Evolutionary conservation across 495 filamentous ascomycete species (phyloP).

Genomic region (Podospora pseudocomata): DNA sequence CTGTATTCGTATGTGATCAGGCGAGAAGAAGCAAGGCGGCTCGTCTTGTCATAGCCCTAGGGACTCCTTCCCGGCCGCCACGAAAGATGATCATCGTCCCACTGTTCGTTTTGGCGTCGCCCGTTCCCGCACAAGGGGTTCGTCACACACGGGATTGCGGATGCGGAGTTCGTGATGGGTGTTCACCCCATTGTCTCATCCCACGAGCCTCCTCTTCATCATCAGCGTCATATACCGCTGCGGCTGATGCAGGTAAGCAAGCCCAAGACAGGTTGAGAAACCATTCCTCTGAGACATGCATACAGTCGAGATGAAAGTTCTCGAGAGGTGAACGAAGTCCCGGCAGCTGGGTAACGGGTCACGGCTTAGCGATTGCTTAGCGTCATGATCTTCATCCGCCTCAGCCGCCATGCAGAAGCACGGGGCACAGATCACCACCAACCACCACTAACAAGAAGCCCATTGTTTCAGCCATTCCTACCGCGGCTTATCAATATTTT

Average conservation of each 20-base stretch:
- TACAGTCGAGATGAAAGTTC: constrained; percentile 1
- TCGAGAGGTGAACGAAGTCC: background rate
- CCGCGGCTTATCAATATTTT: constrained; percentile 6
- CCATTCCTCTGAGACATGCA: background rate
- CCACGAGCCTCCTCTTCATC: background rate
- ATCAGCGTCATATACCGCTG: background rate
- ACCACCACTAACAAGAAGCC: background rate
- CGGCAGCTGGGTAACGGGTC: constrained; percentile 5
- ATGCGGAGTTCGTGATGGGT: background rate
- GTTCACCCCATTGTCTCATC: background rate
- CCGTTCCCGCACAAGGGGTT: background rate
- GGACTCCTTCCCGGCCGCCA: background rate
- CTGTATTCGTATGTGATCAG: background rate
- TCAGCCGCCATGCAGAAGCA: constrained; percentile 23
- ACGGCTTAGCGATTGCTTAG: constrained; percentile 8
- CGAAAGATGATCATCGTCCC: background rate
- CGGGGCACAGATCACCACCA: background rate
- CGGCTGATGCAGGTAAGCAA: background rate
- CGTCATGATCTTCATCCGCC: constrained; percentile 24
- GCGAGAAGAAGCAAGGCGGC: background rate
- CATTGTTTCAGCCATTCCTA: constrained; percentile 19
- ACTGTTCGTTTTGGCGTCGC: background rate
- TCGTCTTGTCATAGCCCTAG: background rate
- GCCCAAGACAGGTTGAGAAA: background rate
- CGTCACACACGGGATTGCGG: background rate